Evolutionary conservation across 1,284 basidiomycete genomes (phyloP), one percentile per base, ranked within the genome.

Genomic region (Xanthoconium separans): DNA sequence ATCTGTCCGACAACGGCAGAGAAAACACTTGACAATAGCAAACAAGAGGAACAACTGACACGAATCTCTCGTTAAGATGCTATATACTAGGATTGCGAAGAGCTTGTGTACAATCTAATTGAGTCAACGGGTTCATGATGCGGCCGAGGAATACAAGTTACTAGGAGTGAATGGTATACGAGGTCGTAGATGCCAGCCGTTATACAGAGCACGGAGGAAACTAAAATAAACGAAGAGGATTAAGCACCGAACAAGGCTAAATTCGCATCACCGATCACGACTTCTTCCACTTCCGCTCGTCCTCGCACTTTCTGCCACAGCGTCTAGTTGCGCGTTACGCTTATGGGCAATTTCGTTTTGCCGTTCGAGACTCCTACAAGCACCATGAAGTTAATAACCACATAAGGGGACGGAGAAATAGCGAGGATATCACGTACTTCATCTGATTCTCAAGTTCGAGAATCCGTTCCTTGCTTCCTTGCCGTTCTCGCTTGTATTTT

Each of bases 401-500:
- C 13, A 13, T 29, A 16, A 47, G 4, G 5, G 1, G n/a, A n/a
- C 31, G 40, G 6, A 11, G 20, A 9, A 7, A 5, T 18, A 18
- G 12, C 12, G 12, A 13, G n/a, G 37, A 41, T 16, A 48, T n/a
- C 34, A 52, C 64, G 18, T 39, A 90, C 89, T 84, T 89, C 58
- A 88, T 66, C 64, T 81, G 82, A 55, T 69, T 83, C 72, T 91
- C 88, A 51, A 91, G 71, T 69, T 91, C 89, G 10, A 73, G 63
- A 12, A 84, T 73, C 34, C 88, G 75, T 74, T 99, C 96, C 76
- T 98, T 98, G 37, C 90, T 87, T 4, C 96, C 96, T 65, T 98
- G 95, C 58, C 92, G 80, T 75, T 98, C 96, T 43, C 94, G 80
- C 80, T 98, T 99, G 61, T 95, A 85, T 70, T 89, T 89, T 78